Base-by-base conservation (phyloP, 176 grass and related monocot species). In the Zea luxurians region DNA sequence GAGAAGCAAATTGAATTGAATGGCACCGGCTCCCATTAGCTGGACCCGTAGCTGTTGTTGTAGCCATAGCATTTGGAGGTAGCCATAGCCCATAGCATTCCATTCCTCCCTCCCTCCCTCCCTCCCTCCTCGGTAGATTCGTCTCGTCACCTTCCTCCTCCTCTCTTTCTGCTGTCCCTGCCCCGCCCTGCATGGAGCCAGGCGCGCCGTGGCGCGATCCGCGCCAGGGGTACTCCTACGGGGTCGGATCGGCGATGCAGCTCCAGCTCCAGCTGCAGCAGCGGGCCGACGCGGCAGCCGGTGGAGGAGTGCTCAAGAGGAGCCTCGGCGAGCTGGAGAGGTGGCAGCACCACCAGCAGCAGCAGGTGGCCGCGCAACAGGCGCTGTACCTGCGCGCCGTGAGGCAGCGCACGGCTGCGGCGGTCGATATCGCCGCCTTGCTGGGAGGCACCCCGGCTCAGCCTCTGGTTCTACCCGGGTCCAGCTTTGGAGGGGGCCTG, bases 201-300 rank as follows among this genome's bases (percentile, higher is more conserved):
- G 87, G 89, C 17, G 78, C 78, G 61, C 91, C 90, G 79, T 89
- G 93, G 84, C 78, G 85, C 76, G 93, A 97, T 89, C 91, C 85
- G 48, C 78, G 83, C 47, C 83, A 82, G 85, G 81, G 70, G 5
- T 91, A 88, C 59, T 48, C 54, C 10, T 91, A 88, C 78, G 84
- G 68, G 48, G 35, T 66, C 68, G 90, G 86, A 87, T 91, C 86
- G 74, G 60, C 81, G 49, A 37, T 83, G 44, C 86, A 83, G 76
- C 41, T 89, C 18, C 84, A 88, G 75, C 8, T 74, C 18, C 85
- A 88, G 90, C 73, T 53, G 70, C 70, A 69, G 68, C 82, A 70
- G 68, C 76, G 83, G 21, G 66, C 77, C 41, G 87, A 84, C 63
- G 77, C 71, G 62, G 78, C n/a, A 35, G 77, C 18, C 6, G 85